Evolutionary conservation across 345 rosid genomes (phyloP), one percentile per base, ranked within the genome.

Genomic region (Salix arbutifolia): DNA sequence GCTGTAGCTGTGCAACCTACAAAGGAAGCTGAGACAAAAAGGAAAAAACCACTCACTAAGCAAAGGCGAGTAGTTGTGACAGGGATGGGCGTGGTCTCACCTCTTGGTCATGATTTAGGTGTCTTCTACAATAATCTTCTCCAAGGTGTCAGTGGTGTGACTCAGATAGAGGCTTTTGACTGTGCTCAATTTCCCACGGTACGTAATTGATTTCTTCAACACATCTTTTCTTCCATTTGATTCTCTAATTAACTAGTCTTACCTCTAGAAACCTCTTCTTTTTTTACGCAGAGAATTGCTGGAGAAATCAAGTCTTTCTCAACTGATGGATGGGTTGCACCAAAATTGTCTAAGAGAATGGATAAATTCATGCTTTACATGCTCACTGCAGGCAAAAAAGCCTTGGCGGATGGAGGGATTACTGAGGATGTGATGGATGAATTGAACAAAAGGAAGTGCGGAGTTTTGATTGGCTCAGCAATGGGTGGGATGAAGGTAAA

Each of bases 291-390:
- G 98, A 90, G 90, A 86, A 94, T 94, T 82, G 98, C 97, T 6
- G 98, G 95, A 77, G 98, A 94, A 85, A 91, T 95, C 65, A 93
- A 93, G 84, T 84, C 88, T 37, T 88, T 90, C 75, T 89, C 97
- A 35, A 86, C 92, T 58, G 97, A 95, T 76, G 99, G 97, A 78
- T 90, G 89, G 94, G 79, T 95, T 67, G 91, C 93, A 56, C 97
- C 97, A 40, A 95, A 95, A 75, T 86, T 92, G 65, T 88, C 97
- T 5, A 90, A 88, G 87, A 86, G 99, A 85, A 91, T 95, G 97
- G 99, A 95, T 69, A 93, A 91, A 77, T 95, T 91, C 86, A 93
- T 95, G 97, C 95, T 93, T 78, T 95, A 95, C 84, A 86, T 89
- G 83, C 92, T 95, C 73, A 91, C 90, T 33, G 99, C 99, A 38